Percentiles rank a stretch among this genome's conserved stretches.
These are phyloP conservation scores for Cyberlindnera misumaiensis DNA, from an alignment of 805 yeast genomes.

Conservation along the genomic window DNA sequence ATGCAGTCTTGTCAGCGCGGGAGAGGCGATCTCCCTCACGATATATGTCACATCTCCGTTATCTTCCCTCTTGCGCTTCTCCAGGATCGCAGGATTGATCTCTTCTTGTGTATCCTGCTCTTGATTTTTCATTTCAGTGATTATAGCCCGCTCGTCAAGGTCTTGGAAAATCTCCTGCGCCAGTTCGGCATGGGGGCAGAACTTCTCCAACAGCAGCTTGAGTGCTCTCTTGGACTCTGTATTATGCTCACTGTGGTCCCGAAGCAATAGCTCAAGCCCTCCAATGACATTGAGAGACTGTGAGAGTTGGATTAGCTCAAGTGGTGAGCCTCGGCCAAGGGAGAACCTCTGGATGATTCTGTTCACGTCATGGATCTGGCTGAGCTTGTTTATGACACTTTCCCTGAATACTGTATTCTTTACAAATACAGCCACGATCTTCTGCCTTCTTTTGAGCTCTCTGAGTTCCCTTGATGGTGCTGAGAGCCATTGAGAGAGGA, in stretches of 20 bases:
- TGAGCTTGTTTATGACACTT: conserved; percentile 30
- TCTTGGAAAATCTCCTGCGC: conserved; percentile 36
- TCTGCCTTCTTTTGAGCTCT: conserved; percentile 53
- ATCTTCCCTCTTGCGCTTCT: background rate
- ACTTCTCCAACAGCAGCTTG: conserved; percentile 21
- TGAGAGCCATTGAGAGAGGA: conserved; percentile 75
- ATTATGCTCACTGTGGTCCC: conserved; percentile 21
- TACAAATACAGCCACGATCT: conserved; percentile 38
- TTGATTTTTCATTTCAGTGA: conserved; percentile 17
- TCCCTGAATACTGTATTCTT: conserved; percentile 25
- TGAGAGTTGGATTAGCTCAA: conserved; percentile 39
- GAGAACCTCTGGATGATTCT: conserved; percentile 54
- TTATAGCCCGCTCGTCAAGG: conserved; percentile 33
- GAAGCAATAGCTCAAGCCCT: conserved; percentile 21
- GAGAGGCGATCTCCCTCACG: conserved; percentile 8
- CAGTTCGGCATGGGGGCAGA: conserved; percentile 32
- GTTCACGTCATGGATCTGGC: conserved; percentile 47
- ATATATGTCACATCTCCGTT: conserved; percentile 2
- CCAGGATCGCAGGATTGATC: conserved; percentile 8
- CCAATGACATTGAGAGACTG: conserved; percentile 31
- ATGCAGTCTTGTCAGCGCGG: conserved; percentile 4
- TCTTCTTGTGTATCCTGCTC: conserved; percentile 13
- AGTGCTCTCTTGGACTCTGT: conserved; percentile 19
- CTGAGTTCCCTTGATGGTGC: conserved; percentile 62
- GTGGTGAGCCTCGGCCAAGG: conserved; percentile 38